Evolutionary conservation across 176 grass and related monocot species (phyloP), one percentile per base, ranked within the genome.

Genomic region (Triticum dicoccoides): DNA sequence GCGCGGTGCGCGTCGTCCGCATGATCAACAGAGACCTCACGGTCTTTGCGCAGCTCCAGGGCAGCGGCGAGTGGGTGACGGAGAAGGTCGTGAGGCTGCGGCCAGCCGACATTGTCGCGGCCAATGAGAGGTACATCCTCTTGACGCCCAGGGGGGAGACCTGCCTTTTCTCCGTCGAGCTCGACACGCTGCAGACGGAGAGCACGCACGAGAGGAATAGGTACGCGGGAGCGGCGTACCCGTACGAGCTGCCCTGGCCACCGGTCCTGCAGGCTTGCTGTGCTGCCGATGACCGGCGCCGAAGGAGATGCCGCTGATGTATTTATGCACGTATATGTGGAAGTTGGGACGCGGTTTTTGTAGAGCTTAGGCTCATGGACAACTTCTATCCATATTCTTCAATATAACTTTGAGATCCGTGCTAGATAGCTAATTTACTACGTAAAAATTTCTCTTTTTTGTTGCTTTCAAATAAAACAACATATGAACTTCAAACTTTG

Each of bases 151-250:
- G 29, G 15, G 51, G 78, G 21, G 37, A 78, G 47, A 83, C 29
- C 14, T 79, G 81, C 37, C 52, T 88, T 4, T 89, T 89, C 66
- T 80, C 81, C 66, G n/a, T 89, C 6, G 67, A 80, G 10, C 54
- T 89, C 41, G n/a, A 80, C 2, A 84, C 66, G 6, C 13, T 23
- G n/a, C 3, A 15, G 56, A 56, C 14, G 11, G 82, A 80, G n/a
- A 15, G 41, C 1, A 3, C 13, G 0, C 66, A 39, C 7, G 66
- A 64, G 75, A 74, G 75, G 75, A 84, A 84, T 30, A 63, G 0
- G 61, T 81, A 66, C 13, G 20, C 68, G 0, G 85, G 85, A 3
- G 0, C 20, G 6, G 44, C 79, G 4, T 87, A 56, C 15, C 42
- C 69, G 42, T 75, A 14, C 11, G 69, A 76, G 59, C 61, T 87